Conservation (phyloP, 2,329 filamentous ascomycete species). For the Hymenoscyphus infarciens region DNA sequence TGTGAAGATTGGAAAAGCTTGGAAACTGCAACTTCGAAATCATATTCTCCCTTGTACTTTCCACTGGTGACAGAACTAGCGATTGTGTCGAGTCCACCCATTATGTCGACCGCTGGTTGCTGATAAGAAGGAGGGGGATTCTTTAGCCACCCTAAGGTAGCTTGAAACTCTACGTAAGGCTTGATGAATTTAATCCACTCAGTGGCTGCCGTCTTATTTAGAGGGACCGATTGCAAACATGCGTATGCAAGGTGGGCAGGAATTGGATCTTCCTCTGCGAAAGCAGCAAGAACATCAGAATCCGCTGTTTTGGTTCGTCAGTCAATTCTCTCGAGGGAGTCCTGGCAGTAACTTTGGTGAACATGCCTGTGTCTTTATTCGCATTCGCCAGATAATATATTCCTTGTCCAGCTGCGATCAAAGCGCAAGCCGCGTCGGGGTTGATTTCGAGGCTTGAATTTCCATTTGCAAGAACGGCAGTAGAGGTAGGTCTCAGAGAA, state of each 20-base stretch:
- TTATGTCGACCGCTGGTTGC: conserved; percentile 12
- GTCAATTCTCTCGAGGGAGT: too few relatives aligned
- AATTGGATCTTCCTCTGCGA: not conserved
- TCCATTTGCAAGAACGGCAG: not conserved
- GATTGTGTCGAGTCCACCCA: conserved; percentile 15
- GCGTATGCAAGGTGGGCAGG: conserved; percentile 2
- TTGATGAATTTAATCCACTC: not conserved
- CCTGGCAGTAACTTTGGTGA: too few relatives aligned
- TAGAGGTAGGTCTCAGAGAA: not conserved
- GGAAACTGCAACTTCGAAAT: conserved; percentile 15
- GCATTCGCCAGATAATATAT: too few relatives aligned
- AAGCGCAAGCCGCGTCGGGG: too few relatives aligned
- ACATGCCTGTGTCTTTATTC: too few relatives aligned
- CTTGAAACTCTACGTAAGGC: conserved; percentile 6
- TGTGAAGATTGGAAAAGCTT: conserved; percentile 12
- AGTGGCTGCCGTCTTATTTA: not conserved
- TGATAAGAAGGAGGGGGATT: conserved; percentile 15
- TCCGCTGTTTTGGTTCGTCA: not conserved
- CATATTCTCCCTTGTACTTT: conserved; percentile 17
- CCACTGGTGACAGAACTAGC: conserved; percentile 2
- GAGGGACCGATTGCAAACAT: conserved; percentile 7
- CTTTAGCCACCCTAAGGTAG: conserved; percentile 12
- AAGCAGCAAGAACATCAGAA: not conserved
- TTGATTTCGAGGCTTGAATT: too few relatives aligned
- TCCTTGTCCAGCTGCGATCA: too few relatives aligned